Conservation (phyloP, 352 stramenopile species). For the Globisporangium ultimum region DNA sequence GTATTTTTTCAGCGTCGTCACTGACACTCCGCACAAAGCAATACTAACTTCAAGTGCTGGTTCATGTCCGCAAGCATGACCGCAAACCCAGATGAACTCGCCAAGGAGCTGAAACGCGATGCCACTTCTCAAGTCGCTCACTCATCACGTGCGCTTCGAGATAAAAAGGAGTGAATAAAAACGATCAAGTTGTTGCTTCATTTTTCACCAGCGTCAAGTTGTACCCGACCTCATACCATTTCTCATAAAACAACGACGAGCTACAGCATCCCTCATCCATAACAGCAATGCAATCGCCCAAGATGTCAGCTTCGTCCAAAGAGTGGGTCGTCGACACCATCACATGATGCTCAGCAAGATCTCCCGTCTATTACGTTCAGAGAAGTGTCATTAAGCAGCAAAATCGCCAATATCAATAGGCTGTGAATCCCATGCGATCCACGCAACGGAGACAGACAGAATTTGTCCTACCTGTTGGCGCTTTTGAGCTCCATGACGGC, state of each 20-base stretch:
- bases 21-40: conserved; percentile 87
- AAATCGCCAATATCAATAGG: conserved; percentile 11
- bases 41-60: neutral
- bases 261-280: conserved; percentile 82
- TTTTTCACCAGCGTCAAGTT: too few relatives aligned
- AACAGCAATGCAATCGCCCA: conserved; percentile 81
- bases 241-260: too few relatives aligned
- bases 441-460: too few relatives aligned
- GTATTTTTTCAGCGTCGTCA: conserved; percentile 42
- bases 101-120: conserved; percentile 92
- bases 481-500: too few relatives aligned
- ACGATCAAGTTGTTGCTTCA: conserved; percentile 28
- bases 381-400: too few relatives aligned
- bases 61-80: conserved; percentile 61
- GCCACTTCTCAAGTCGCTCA: conserved; percentile 93
- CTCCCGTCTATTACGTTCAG: conserved; percentile 83
- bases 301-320: conserved; percentile 90
- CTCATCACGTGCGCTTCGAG: too few relatives aligned
- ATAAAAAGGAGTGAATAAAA: conserved; percentile 47
- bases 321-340: conserved; percentile 94
- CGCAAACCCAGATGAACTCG: conserved; percentile 84
- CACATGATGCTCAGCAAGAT: conserved; percentile 61
- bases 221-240: too few relatives aligned
- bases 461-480: too few relatives aligned
- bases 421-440: too few relatives aligned